Evolutionary conservation across 1,139 yeast genomes (phyloP), one percentile per base, ranked within the genome.

Genomic region (Saccharomyces hybrid): DNA sequence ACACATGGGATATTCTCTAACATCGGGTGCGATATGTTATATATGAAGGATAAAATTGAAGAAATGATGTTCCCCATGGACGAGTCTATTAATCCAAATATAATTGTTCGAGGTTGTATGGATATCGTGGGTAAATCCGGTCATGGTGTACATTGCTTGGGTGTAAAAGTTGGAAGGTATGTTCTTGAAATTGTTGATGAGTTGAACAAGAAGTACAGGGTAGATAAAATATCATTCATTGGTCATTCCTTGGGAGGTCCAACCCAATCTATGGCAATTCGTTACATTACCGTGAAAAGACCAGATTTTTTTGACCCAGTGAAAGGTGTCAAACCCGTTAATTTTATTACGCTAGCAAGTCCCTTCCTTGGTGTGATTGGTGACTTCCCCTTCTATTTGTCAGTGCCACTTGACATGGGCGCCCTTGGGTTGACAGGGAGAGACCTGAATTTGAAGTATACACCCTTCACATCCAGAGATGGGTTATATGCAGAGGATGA

Each of bases 1-100:
- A 83, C 87, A 1, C 88, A 83, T 65, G 88, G 88, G 0, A 73
- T 83, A n/a, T 85, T 82, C 59, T 81, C 87, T 1, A 83, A 82
- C 59, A 75, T 80, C 8, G 79, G 84, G 20, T 80, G 84, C 11
- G 88, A 83, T 64, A 76, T 83, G 84, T 68, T 82, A 23, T 82
- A 80, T 59, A 63, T 83, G 54, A 82, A 82, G 59, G 88, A 83
- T 58, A 75, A 73, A 59, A 78, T 83, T 16, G 84, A 81, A 56
- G 57, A 67, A 13, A 68, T 63, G 16, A 55, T 71, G 0, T 50
- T 59, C 8, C 29, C 52, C 0, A 51, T 59, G 14, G 57, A 62
- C 1, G 64, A 62, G 6, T 57, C 61, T 0, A 61, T 66, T 5
- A 63, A 68, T 29, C 64, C 68, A 1, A 80, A 81, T 59, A 66